Evolutionary conservation across 1,284 basidiomycete genomes (phyloP), one percentile per base, ranked within the genome.

Genomic region (Cryptococcus depauperatus): DNA sequence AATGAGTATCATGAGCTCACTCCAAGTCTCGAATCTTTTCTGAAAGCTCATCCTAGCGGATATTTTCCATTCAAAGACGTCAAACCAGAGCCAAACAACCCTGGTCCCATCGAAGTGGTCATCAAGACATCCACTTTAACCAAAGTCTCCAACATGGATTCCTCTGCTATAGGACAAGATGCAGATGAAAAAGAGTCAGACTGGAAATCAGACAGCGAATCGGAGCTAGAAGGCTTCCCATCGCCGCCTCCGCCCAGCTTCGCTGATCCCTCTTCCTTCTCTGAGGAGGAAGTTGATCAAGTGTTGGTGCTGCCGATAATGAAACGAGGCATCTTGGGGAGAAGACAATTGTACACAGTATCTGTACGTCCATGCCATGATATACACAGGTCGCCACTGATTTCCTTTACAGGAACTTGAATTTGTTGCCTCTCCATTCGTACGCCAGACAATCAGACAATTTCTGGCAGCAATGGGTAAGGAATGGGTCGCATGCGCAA

Each of bases 1-100:
- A 84, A 85, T 58, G 73, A 73, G 2, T 93, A 85, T 81, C 77
- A 81, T 60, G 81, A 81, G 4, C 69, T 91, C 9, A 67, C 69
- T n/a, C 70, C 76, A 0, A 61, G 79, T 16, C 73, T 93, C 7
- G 79, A 88, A 43, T 72, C 72, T 51, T 69, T 81, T 58, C 76
- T 79, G 57, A 84, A 85, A 64, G 79, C 79, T 6, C 57, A 65
- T 48, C 58, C 59, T 9, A 43, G 23, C 5, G 69, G 69, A 1
- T 70, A 71, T 45, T 56, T 49, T 11, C 60, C 69, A 0, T 71
- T 72, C 45, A 43, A 18, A 6, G 44, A 53, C 4, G n/a, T n/a
- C n/a, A n/a, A n/a, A n/a, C n/a, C n/a, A n/a, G n/a, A n/a, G n/a
- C n/a, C n/a, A n/a, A n/a, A n/a, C n/a, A n/a, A n/a, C n/a, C n/a